Evolutionary conservation across 2,329 filamentous ascomycete species (phyloP).

Genomic region (Botryotinia convoluta): DNA sequence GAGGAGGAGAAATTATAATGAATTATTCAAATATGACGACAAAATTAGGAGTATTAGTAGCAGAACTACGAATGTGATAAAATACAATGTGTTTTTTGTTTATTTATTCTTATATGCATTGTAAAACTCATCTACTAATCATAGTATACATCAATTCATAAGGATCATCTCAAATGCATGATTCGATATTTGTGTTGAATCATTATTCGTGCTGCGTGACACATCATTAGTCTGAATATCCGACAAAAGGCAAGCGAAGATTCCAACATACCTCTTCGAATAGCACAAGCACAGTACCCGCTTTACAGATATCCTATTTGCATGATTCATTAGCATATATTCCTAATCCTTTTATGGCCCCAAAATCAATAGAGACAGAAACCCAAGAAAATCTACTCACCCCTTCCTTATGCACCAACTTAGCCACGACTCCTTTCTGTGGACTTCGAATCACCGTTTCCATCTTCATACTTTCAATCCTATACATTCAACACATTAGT

Average conservation of each 20-base stretch:
- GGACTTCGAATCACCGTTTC: conserved; percentile 79
- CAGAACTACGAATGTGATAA: not conserved
- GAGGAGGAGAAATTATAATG: conserved; percentile 44
- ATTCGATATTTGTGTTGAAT: not conserved
- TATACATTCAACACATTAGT: conserved; percentile 38
- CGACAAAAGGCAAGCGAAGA: too few species aligned
- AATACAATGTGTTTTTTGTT: not conserved
- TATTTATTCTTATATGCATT: not conserved
- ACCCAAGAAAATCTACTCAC: conserved; percentile 49
- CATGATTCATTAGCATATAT: conserved; percentile 10
- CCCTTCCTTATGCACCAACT: conserved; percentile 70
- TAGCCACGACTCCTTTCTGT: conserved; percentile 68
- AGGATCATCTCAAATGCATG: not conserved
- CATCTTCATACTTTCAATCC: conserved; percentile 89
- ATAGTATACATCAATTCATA: conserved; percentile 9
- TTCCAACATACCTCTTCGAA: conserved; percentile 54
- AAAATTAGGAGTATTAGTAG: not conserved
- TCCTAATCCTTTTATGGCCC: not conserved
- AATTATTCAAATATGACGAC: too few species aligned
- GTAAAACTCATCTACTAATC: not conserved
- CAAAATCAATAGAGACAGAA: not conserved
- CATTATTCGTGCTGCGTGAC: not conserved
- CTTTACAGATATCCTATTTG: conserved; percentile 70
- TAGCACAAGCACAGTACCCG: conserved; percentile 69
- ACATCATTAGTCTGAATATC: not conserved